Base-by-base conservation (phyloP, 805 yeast genomes). In the Diddensiella transvaalensis region DNA sequence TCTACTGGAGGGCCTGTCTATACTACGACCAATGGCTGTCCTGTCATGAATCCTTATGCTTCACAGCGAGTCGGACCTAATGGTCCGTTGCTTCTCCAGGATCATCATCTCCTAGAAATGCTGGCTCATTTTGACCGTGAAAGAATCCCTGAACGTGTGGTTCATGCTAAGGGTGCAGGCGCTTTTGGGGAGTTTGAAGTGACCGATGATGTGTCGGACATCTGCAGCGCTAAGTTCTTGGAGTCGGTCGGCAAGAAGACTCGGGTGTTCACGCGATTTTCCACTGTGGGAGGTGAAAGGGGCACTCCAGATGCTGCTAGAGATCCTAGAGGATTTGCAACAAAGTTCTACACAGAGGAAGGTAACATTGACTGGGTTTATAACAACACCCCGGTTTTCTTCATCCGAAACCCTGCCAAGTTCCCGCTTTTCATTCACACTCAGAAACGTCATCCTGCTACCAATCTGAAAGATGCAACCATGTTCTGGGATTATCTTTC, bases 181-280 rank as follows among this genome's bases (percentile, higher is more conserved):
- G 82, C 82, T 38, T 76, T 71, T 59, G 81, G 83, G 35, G 70
- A 69, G 53, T 80, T 80, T 53, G 83, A 76, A 60, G 71, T 76
- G 57, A 78, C 84, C 21, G 82, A 80, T 61, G 77, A 79, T 29
- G 66, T 79, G 47, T 63, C 74, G 8, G 85, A 80, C 56, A 59
- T 80, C 46, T 72, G 78, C 18, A 42, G 54, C 23, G 65, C 73
- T 26, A 63, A 60, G 41, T 85, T 88, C 71, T 77, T 88, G 58
- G 77, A 78, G 55, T 71, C 77, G 40, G 75, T 85, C 48, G 96
- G 96, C 58, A 87, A 87, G 72, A 85, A 80, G 69, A 86, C 95
- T 30, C 79, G 77, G 63, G 75, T 82, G 52, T 66, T 79, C 48
- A 64, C 72, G 36, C 73, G 85, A 50, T 79, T 80, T 67, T 78